A percentile compares a stretch with the other conserved stretches of the same genome.
Conservation (phyloP, 164 flowering plant genomes). For the Stephania japonica region DNA sequence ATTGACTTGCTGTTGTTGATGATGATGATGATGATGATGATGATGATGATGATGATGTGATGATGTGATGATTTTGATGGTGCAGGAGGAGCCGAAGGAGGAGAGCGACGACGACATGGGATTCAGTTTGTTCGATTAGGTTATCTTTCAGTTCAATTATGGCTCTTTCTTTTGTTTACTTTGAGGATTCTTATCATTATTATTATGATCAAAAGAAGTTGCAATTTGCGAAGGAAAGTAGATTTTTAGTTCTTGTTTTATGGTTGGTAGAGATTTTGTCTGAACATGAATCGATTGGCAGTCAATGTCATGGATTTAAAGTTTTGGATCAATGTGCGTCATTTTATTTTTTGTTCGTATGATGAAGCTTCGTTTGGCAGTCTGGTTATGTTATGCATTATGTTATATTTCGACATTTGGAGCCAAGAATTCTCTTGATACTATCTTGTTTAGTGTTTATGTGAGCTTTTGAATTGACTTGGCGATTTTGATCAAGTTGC, state of each 20-base stretch:
- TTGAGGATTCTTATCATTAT: not conserved
- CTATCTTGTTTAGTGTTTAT: too few species aligned
- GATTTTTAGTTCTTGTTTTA: not conserved
- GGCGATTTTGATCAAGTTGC: too few species aligned
- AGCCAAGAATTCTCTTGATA: too few species aligned
- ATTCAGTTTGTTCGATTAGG: slow-evolving; percentile 39
- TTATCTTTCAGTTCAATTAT: not conserved
- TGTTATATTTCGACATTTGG: too few species aligned
- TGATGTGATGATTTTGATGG: not conserved
- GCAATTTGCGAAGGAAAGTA: not conserved
- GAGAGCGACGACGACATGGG: slow-evolving; percentile 45
- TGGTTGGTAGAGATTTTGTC: not conserved
- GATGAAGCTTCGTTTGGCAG: not conserved
- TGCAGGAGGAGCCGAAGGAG: slow-evolving; percentile 44
- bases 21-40: not conserved
- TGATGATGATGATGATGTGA: too few species aligned
- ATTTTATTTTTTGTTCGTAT: not conserved
- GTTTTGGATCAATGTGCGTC: not conserved
- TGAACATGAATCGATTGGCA: not conserved
- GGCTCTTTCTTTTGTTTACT: not conserved
- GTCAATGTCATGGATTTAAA: not conserved
- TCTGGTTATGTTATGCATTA: not conserved
- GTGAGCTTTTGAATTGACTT: too few species aligned
- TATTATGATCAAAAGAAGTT: not conserved
- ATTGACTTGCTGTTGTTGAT: too few species aligned